These are phyloP conservation scores for Spergularia bocconei DNA, from an alignment of 148 eudicot genomes.

Conservation along the genomic window DNA sequence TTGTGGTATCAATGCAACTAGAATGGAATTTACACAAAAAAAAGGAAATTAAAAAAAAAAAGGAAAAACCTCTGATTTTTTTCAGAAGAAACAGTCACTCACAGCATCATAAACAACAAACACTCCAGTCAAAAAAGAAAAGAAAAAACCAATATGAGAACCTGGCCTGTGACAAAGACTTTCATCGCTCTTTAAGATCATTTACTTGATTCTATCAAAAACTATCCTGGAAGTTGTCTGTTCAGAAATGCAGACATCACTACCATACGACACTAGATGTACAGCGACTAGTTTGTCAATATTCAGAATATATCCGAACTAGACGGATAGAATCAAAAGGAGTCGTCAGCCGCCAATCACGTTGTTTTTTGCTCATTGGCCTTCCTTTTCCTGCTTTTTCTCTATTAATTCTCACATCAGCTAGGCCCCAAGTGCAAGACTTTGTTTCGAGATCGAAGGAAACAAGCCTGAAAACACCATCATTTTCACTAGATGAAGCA, in stretches of 20 bases:
- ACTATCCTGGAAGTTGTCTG: background rate
- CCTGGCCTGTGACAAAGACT: background rate
- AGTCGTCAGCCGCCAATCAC: slow-evolving; percentile 71
- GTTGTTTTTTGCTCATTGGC: slow-evolving; percentile 78
- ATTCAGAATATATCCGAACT: slow-evolving; percentile 59
- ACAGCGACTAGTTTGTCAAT: slow-evolving; percentile 20
- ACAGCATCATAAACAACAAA: background rate
- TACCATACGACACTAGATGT: background rate
- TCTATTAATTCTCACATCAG: slow-evolving; percentile 71
- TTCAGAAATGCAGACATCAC: too few relatives aligned
- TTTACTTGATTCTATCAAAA: slow-evolving; percentile 7
- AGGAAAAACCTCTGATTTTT: background rate
- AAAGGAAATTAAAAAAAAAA: too few relatives aligned
- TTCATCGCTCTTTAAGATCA: background rate
- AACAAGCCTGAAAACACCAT: slow-evolving; percentile 67
- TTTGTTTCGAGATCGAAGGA: slow-evolving; percentile 50
- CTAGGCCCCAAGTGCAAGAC: slow-evolving; percentile 74
- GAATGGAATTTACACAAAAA: background rate
- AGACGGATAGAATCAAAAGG: slow-evolving; percentile 57
- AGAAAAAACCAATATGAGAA: too few relatives aligned
- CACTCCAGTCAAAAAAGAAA: too few relatives aligned
- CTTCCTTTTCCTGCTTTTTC: slow-evolving; percentile 87
- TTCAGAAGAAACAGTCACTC: background rate
- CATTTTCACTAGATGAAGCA: slow-evolving; percentile 39
- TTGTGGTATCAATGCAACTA: background rate